These are phyloP conservation scores for Ceratocystiopsis minuta DNA, from an alignment of 2,329 filamentous ascomycete species.

Conservation along the genomic window DNA sequence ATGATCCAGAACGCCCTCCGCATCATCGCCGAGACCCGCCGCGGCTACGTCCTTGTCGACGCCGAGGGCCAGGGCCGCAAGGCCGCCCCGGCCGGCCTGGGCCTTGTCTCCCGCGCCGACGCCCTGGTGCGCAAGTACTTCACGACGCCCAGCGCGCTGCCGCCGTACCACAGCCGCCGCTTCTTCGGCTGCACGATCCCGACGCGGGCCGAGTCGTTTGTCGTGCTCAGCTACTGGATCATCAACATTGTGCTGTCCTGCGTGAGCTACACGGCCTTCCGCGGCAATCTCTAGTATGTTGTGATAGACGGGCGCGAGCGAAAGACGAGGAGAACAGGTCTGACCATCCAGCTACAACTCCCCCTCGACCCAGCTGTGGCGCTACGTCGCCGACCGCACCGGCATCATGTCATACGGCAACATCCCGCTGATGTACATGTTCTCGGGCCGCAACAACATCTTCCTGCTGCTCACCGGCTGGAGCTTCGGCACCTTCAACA, in stretches of 20 bases:
- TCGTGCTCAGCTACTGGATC: constrained; percentile 8
- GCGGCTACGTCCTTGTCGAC: constrained; percentile 3
- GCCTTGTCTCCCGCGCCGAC: not conserved
- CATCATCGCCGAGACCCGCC: constrained; percentile 2
- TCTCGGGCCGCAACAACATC: constrained; percentile 47
- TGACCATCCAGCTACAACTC: not conserved
- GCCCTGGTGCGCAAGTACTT: constrained; percentile 6
- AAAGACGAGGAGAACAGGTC: no score
- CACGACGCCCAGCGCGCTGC: constrained; percentile 5
- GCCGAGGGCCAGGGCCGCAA: not conserved
- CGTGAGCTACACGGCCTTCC: not conserved
- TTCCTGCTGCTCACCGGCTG: constrained; percentile 50
- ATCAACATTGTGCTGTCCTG: constrained; percentile 4
- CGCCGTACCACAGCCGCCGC: constrained; percentile 5
- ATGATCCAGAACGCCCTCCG: constrained; percentile 3
- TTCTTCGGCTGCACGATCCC: constrained; percentile 10
- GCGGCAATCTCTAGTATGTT: constrained; percentile 3
- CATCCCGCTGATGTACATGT: constrained; percentile 21
- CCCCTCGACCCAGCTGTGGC: constrained; percentile 6
- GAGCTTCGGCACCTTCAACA: constrained; percentile 47
- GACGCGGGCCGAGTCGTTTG: constrained; percentile 8
- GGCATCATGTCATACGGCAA: constrained; percentile 8
- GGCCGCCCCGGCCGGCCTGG: not conserved
- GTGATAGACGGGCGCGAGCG: no score
- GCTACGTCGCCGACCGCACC: constrained; percentile 9